Percentiles rank a stretch among this genome's conserved stretches.
These are phyloP conservation scores for Manihot esculenta DNA, from an alignment of 441 rosid genomes.

Conservation along the genomic window DNA sequence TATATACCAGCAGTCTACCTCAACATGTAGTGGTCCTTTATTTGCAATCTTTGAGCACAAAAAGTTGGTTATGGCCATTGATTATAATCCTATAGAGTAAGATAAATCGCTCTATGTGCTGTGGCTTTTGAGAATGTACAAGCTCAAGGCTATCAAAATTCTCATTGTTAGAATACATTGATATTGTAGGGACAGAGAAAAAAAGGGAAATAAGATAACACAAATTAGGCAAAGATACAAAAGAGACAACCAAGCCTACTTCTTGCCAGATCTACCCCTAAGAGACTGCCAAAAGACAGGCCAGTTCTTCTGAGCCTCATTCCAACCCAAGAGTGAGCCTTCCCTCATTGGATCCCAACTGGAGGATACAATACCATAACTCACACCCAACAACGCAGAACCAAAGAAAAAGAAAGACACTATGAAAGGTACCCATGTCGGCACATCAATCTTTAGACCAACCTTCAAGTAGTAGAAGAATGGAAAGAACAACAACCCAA, in stretches of 20 bases:
- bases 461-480: conserved; percentile 86
- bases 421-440: conserved; percentile 80
- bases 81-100: not conserved
- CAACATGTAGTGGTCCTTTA: not conserved
- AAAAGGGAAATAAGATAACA: not conserved
- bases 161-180: not conserved
- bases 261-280: conserved; percentile 59
- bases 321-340: conserved; percentile 90
- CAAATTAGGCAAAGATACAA: not conserved
- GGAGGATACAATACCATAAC: conserved; percentile 84
- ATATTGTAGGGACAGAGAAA: too few species aligned
- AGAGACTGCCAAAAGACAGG: conserved; percentile 93
- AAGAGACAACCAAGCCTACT: conserved; percentile 20
- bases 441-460: conserved; percentile 71
- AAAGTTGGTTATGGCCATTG: not conserved
- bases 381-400: conserved; percentile 72
- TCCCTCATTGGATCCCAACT: conserved; percentile 95
- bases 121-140: not conserved
- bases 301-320: conserved; percentile 88
- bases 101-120: not conserved
- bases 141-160: not conserved
- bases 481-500: conserved; percentile 78
- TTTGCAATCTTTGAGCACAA: not conserved
- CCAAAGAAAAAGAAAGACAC: conserved; percentile 87
- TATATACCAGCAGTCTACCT: not conserved